Conservation (phyloP, 768 basidiomycete species). For the Tulasnella sp. region DNA sequence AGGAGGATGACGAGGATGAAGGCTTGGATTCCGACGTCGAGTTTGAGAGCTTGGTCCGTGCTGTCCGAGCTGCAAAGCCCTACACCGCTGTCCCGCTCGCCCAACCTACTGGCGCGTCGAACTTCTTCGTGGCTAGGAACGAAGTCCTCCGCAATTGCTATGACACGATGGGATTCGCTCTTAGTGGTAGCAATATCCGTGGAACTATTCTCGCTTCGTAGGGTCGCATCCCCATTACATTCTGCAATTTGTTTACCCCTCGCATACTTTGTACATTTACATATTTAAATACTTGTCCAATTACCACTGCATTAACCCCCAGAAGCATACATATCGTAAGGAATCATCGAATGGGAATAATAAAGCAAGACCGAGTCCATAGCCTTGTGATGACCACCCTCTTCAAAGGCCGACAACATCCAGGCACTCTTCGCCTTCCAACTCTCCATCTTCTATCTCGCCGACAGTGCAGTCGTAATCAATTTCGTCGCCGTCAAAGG, state of each 20-base stretch:
- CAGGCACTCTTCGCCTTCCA: conserved; percentile 1
- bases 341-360: neutral
- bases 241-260: neutral
- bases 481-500: neutral
- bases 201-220: neutral
- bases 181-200: conserved; percentile 2
- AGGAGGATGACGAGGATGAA: conserved; percentile 11
- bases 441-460: conserved; percentile 5
- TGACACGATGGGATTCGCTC: conserved; percentile 13
- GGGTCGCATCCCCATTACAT: neutral
- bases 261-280: neutral
- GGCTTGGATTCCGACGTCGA: conserved; percentile 16
- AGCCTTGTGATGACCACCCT: neutral
- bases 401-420: neutral
- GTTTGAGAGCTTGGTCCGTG: conserved; percentile 3
- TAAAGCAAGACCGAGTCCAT: neutral
- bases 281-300: neutral
- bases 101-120: neutral
- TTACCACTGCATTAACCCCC: neutral
- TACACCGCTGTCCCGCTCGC: conserved; percentile 12
- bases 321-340: neutral
- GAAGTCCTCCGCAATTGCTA: conserved; percentile 14
- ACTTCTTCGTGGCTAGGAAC: conserved; percentile 16
- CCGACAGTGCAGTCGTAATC: neutral
- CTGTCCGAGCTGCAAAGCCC: neutral